These are phyloP conservation scores for Amanita exitialis DNA, from an alignment of 768 basidiomycete genomes.

Conservation along the genomic window DNA sequence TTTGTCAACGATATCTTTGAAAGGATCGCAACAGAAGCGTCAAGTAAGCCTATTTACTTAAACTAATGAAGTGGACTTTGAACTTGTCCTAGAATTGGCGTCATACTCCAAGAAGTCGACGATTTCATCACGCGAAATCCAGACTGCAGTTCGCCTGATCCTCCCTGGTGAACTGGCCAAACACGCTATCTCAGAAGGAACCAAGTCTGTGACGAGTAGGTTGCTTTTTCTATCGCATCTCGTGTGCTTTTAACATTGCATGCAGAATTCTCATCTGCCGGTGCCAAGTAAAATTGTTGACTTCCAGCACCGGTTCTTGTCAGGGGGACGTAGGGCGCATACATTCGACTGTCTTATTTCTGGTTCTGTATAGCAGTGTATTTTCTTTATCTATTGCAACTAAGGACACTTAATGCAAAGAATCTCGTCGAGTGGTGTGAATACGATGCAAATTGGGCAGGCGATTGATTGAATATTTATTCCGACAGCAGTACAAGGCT, in stretches of 20 bases:
- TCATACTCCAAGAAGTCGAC: conserved; percentile 98
- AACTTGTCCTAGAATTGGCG: conserved; percentile 63
- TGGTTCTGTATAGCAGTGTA: conserved; percentile 8
- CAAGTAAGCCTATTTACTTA: conserved; percentile 42
- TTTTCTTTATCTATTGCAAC: conserved; percentile 9
- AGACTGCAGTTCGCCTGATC: conserved; percentile 94
- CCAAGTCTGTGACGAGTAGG: conserved; percentile 82
- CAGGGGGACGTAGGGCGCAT: neutral
- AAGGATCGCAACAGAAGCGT: conserved; percentile 86
- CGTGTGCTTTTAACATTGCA: conserved; percentile 1
- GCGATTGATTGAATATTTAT: no score
- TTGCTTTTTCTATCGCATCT: conserved; percentile 1
- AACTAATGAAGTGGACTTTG: neutral
- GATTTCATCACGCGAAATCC: conserved; percentile 97
- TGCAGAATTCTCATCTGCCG: conserved; percentile 60
- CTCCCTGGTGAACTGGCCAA: conserved; percentile 94
- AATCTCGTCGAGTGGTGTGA: neutral
- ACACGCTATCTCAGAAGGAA: conserved; percentile 91
- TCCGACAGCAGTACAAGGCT: neutral
- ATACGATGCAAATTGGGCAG: neutral
- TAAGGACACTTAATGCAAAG: conserved; percentile 1
- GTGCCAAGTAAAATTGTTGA: conserved; percentile 41
- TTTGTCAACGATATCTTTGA: conserved; percentile 96
- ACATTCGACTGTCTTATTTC: neutral
- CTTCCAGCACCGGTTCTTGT: conserved; percentile 11